phyloP scores from a whole-genome alignment of 169 alveolate genomes.

The Plasmodium adleri region DNA sequence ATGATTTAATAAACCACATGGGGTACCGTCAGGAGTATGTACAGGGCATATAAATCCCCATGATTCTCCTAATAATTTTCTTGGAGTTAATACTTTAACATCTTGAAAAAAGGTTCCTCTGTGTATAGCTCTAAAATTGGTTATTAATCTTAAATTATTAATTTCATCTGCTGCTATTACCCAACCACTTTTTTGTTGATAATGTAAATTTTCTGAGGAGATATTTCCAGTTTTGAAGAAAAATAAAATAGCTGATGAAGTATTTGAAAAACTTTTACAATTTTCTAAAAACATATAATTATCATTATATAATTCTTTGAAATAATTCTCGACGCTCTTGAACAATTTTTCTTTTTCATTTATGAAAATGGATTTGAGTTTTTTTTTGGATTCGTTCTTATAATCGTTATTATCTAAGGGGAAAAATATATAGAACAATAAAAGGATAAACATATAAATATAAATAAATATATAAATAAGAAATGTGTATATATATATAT shows the following conservation, averaged over 20 bases:
- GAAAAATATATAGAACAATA: background rate
- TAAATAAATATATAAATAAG: background rate
- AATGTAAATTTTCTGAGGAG: conserved; percentile 47
- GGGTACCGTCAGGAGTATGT: conserved; percentile 99
- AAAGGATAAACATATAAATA: background rate
- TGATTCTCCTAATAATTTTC: conserved; percentile 99
- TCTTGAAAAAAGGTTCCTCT: conserved; percentile 97
- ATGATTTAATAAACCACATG: conserved; percentile 99
- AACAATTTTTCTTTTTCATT: conserved; percentile 67
- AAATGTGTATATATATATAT: background rate
- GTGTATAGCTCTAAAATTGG: conserved; percentile 99
- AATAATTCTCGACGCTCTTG: conserved; percentile 15
- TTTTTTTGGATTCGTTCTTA: conserved; percentile 27
- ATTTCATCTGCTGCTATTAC: conserved; percentile 98
- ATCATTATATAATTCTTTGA: conserved; percentile 44
- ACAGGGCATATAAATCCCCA: conserved; percentile 99
- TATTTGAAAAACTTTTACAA: background rate
- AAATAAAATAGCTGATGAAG: conserved; percentile 18
- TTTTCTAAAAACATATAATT: conserved; percentile 14
- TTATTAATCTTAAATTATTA: conserved; percentile 96
- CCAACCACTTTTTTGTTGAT: conserved; percentile 97
- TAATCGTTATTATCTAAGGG: conserved; percentile 7
- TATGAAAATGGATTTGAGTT: conserved; percentile 23
- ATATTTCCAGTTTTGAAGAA: conserved; percentile 72
- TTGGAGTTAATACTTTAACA: conserved; percentile 76